Percentiles rank a stretch among this genome's conserved stretches.
phyloP scores from a whole-genome alignment of 345 rosid genomes.

The Brassica carinata region DNA sequence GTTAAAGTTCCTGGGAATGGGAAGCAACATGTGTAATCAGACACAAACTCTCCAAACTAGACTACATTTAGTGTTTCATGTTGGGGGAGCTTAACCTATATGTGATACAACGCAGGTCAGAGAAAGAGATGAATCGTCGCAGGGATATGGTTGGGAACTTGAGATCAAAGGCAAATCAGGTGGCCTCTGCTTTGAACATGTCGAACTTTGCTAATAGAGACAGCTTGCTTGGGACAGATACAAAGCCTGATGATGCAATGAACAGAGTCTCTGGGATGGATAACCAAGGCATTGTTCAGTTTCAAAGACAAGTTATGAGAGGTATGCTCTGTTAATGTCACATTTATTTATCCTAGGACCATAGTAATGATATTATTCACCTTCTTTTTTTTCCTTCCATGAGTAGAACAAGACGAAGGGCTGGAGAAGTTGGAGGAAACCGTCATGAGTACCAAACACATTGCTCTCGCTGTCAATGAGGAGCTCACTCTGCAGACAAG shows the following conservation, averaged over 20 bases:
- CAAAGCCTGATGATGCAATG: constrained; percentile 60
- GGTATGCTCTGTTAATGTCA: constrained; percentile 53
- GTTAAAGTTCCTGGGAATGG: constrained; percentile 75
- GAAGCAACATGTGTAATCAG: constrained; percentile 66
- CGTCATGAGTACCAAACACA: constrained; percentile 83
- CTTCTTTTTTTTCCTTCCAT: not conserved
- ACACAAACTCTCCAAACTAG: not conserved
- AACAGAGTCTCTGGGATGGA: constrained; percentile 70
- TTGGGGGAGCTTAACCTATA: not conserved
- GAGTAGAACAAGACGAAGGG: constrained; percentile 97
- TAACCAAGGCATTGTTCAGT: constrained; percentile 84
- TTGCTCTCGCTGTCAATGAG: constrained; percentile 88
- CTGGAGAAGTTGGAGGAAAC: constrained; percentile 94
- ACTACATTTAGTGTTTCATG: not conserved
- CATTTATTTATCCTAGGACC: constrained; percentile 1
- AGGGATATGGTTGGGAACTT: constrained; percentile 79
- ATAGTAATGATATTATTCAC: not conserved
- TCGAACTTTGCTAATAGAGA: constrained; percentile 84
- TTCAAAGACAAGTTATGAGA: constrained; percentile 88
- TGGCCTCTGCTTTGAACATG: constrained; percentile 90
- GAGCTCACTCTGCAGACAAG: constrained; percentile 92
- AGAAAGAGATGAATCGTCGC: constrained; percentile 98
- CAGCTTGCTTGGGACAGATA: constrained; percentile 83
- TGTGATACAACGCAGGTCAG: constrained; percentile 56
- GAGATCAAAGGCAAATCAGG: constrained; percentile 80